Base-by-base conservation (phyloP, 129 eudicot species). In the Gnaphalium uliginosum region DNA sequence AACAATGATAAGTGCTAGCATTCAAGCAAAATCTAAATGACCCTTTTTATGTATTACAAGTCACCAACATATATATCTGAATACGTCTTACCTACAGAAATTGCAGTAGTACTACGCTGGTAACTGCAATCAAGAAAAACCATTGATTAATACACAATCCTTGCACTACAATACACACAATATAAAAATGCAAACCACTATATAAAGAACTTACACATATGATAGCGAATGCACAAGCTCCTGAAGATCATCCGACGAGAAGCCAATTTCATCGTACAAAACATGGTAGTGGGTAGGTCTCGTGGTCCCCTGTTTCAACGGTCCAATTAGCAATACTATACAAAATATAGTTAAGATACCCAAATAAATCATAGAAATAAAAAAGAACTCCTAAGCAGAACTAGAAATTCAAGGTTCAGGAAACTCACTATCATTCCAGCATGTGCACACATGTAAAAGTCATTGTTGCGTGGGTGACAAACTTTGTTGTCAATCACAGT, bases 41-140 rank as follows among this genome's bases (percentile, higher is more conserved):
- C 18, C 53, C 53, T 11, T 46, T 14, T 3, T 46, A 13, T 0
- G 4, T 46, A 46, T 46, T 46, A 46, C 58, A 27, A 61, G 37
- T 19, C 25, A 19, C 15, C 9, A 56, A 56, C 37, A 8, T 46
- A 46, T 46, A 59, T 4, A 59, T 59, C 2, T 24, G 29, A 59
- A 23, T 57, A 25, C 27, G 7, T 13, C 60, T 81, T 78, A 89
- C 98, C 98, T 10, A 87, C 82, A 69, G 96, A 92, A 25, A 92
- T 92, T 10, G 98, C 98, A 41, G 91, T 87, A 0, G 96, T 92
- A 70, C 98, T 89, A n/a, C 98, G 85, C 66, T 92, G 98, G 68
- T 87, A 92, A 67, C 97, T 92, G 88, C 66, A 82, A 69, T 19
- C 8, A 23, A 60, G 21, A 26, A 39, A 35, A 25, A 35, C n/a